Base-by-base conservation (phyloP, 176 grass and related monocot species). In the Cocos nucifera region DNA sequence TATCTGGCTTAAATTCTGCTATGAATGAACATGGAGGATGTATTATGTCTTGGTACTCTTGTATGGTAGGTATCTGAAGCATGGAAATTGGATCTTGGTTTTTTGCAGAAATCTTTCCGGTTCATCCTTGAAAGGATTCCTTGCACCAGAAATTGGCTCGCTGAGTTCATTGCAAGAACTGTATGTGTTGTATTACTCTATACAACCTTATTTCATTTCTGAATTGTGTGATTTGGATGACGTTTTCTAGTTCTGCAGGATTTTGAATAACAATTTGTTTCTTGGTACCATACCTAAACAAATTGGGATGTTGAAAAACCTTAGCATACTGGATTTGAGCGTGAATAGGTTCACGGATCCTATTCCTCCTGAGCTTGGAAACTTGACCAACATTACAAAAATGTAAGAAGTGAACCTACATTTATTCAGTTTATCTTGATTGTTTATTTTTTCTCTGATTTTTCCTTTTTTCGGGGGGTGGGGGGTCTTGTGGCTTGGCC, bases 101-200 rank as follows among this genome's bases (percentile, higher is more conserved):
- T 44, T 44, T 44, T 80, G 61, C 79, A 98, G 93, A 76, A 89
- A 73, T 29, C 84, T 98, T 59, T 86, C 93, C 1, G 87, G 86
- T 49, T 85, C 67, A 5, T 83, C 82, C 17, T 78, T 98, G 51
- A 98, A 81, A 76, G 93, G 93, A 72, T 98, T 98, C 73, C 71
- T 98, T 16, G 66, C 93, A 32, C 84, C 76, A 0, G 81, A 80
- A 59, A 73, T 98, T 64, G 81, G 78, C 22, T 64, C 50, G 15
- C 70, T 98, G 2, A 73, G 19, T 65, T 98, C 86, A 53, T 64
- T 98, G 78, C 81, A 92, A 73, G 93, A 98, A 67, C 50, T 92
- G 93, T 98, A 86, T 65, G 87, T 65, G 52, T 4, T 48, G 30
- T 59, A 17, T 44, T 21, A 19, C 19, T 56, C 15, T 56, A 7